Conservation (phyloP, 2,329 filamentous ascomycete species). For the Mycogone perniciosa region DNA sequence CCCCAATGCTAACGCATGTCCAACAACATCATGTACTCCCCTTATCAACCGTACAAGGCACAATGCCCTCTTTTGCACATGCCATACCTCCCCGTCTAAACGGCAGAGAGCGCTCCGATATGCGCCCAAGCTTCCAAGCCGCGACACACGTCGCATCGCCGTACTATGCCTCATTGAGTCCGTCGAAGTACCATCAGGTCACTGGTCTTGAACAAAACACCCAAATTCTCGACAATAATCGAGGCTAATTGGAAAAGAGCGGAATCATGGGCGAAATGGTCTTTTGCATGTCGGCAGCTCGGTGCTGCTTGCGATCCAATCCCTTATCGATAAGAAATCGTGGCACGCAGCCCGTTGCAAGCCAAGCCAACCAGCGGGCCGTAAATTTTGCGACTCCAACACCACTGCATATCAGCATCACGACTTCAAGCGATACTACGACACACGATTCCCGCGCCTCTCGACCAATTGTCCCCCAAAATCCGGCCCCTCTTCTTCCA, state of each 20-base stretch:
- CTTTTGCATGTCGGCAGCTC: background rate
- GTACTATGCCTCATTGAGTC: constrained; percentile 17
- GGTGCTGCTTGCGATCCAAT: background rate
- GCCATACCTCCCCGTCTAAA: background rate
- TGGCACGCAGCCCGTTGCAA: background rate
- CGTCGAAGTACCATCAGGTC: constrained; percentile 7
- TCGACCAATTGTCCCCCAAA: background rate
- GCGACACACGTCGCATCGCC: constrained; percentile 16
- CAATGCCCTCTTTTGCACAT: constrained; percentile 10
- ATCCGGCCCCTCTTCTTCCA: background rate
- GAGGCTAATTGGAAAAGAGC: background rate
- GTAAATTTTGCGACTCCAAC: constrained; percentile 20
- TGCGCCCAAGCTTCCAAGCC: constrained; percentile 4
- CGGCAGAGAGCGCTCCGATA: background rate
- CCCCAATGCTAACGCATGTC: constrained; percentile 14
- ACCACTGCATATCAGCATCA: background rate
- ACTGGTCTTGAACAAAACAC: background rate
- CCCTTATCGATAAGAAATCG: constrained; percentile 11
- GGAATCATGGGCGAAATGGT: background rate
- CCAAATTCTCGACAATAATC: background rate
- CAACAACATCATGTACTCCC: constrained; percentile 12
- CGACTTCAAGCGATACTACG: background rate
- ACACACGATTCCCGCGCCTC: background rate
- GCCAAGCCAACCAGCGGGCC: constrained; percentile 9
- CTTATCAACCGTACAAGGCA: constrained; percentile 12